Evolutionary conservation across 768 basidiomycete genomes (phyloP), one percentile per base, ranked within the genome.

Genomic region (Tremella fuciformis): DNA sequence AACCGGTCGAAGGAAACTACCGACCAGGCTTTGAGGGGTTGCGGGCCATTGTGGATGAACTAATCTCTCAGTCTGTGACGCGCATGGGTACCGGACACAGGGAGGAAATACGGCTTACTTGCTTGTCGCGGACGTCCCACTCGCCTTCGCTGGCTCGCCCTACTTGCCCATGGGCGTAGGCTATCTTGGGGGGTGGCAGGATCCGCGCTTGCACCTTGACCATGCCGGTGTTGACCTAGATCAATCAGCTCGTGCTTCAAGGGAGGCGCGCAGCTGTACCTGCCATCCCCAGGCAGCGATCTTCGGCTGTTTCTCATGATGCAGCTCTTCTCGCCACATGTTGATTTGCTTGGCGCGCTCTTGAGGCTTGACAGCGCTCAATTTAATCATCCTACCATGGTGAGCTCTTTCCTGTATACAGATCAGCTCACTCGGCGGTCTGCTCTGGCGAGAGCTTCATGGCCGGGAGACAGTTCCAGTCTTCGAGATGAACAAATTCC

Each of bases 261-360:
- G 13, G 21, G 11, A 15, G 37, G n/a, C 29, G 2, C 16, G 13
- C 13, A 16, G 51, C 13, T 62, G 50, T 38, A 69, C 68, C 37
- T 73, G 62, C 19, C 76, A 47, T n/a, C 76, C 76, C 76, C 76
- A 77, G 9, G 64, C 69, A 8, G 53, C 25, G 50, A 76, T 62
- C 63, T 74, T 76, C 24, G 37, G 26, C 46, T 69, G 64, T 13
- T 49, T 57, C 53, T 75, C 71, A 47, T 69, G 67, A 3, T 56
- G 70, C 8, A 77, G 59, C 26, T 63, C 69, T 19, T 48, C 44
- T 40, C 76, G 55, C 76, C 76, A 77, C 7, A 56, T n/a, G n/a
- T 52, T 53, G 34, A 75, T 59, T 13, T 49, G 53, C 2, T 13
- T 15, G 9, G 61, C 55, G 13, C 67, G 25, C 1, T 58, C 63